Percentiles rank a stretch among this genome's conserved stretches.
These are phyloP conservation scores for Coprinopsis sp. DNA, from an alignment of 768 basidiomycete genomes.

Conservation along the genomic window DNA sequence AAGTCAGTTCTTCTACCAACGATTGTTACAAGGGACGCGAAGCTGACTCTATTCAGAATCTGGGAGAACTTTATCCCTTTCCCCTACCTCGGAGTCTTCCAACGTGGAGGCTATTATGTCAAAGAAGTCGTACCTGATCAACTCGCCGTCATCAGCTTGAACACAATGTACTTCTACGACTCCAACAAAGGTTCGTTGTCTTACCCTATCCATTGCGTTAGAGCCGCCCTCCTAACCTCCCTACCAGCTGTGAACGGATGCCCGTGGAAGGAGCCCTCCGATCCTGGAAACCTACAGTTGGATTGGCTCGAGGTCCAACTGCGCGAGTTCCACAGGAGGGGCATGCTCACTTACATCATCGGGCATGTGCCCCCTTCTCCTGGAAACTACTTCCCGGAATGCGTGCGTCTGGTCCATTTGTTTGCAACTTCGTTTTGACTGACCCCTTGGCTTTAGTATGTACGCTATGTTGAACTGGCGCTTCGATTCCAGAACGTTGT, in stretches of 20 bases:
- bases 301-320: slow-evolving; percentile 91
- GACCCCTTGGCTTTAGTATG: slow-evolving; percentile 38
- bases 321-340: slow-evolving; percentile 55
- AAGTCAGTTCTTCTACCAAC: slow-evolving; percentile 41
- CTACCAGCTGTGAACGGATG: slow-evolving; percentile 72
- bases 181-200: slow-evolving; percentile 68
- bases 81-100: slow-evolving; percentile 74
- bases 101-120: slow-evolving; percentile 82
- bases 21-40: neutral
- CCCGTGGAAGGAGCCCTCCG: slow-evolving; percentile 50
- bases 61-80: slow-evolving; percentile 82
- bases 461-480: slow-evolving; percentile 69
- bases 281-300: slow-evolving; percentile 85
- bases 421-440: slow-evolving; percentile 8
- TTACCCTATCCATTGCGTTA: neutral
- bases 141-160: slow-evolving; percentile 78
- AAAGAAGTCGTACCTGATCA: slow-evolving; percentile 73
- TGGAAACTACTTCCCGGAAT: slow-evolving; percentile 80
- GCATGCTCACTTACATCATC: slow-evolving; percentile 49
- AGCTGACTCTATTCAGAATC: slow-evolving; percentile 44
- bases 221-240: slow-evolving; percentile 13
- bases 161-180: slow-evolving; percentile 90
- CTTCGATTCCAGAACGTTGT: slow-evolving; percentile 85
- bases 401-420: slow-evolving; percentile 45
- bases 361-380: slow-evolving; percentile 86